These are phyloP conservation scores for Euphorbia celastroides DNA, from an alignment of 441 rosid genomes.

Conservation along the genomic window DNA sequence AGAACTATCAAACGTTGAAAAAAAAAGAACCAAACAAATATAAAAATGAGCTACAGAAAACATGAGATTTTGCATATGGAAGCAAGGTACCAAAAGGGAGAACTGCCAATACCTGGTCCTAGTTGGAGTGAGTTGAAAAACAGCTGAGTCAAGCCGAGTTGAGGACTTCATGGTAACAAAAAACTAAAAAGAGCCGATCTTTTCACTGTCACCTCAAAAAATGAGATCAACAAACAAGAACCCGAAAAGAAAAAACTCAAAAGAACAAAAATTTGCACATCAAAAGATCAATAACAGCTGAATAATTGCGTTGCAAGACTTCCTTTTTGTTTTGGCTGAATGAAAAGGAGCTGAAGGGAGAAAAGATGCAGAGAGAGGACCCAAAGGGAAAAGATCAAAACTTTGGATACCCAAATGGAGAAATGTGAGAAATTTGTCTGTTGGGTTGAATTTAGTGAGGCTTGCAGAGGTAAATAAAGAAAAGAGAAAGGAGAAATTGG, in stretches of 20 bases:
- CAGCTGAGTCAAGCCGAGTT: conserved; percentile 71
- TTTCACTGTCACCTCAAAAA: conserved; percentile 9
- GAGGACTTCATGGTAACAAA: conserved; percentile 62
- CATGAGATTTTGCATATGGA: background rate
- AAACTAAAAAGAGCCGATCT: conserved; percentile 18
- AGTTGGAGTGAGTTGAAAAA: conserved; percentile 99
- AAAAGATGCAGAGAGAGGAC: background rate
- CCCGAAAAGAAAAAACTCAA: conserved; percentile 7
- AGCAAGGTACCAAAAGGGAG: background rate
- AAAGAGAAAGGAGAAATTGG: conserved; percentile 19
- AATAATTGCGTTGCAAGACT: too few relatives aligned
- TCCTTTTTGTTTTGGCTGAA: too few relatives aligned
- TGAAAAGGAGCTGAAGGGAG: conserved; percentile 4
- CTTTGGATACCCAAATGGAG: conserved; percentile 35
- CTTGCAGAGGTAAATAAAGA: conserved; percentile 1
- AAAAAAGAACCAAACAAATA: background rate
- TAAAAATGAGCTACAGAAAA: background rate
- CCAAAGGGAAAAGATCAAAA: conserved; percentile 6
- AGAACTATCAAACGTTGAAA: background rate
- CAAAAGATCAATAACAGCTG: too few relatives aligned
- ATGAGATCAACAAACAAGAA: conserved; percentile 24
- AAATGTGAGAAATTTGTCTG: conserved; percentile 15
- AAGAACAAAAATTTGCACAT: background rate
- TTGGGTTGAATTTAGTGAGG: too few relatives aligned
- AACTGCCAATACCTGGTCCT: conserved; percentile 62